Percentiles rank a stretch among this genome's conserved stretches.
phyloP scores from a whole-genome alignment of 1,284 basidiomycete species.

The Filobasidium uniguttulatum region DNA sequence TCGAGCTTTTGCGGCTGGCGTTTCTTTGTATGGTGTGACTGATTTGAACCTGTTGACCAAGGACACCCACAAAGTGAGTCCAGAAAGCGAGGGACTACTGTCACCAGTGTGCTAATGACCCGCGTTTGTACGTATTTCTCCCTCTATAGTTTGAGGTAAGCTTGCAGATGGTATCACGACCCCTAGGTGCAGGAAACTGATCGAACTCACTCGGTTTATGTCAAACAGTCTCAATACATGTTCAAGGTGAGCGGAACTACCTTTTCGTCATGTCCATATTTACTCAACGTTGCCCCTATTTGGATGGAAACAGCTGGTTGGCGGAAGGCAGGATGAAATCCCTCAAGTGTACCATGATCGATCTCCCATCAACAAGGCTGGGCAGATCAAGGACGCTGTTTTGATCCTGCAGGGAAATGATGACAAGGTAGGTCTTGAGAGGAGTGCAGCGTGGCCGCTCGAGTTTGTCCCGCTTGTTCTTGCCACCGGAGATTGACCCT shows the following conservation, averaged over 20 bases:
- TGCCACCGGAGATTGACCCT: no score
- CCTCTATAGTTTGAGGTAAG: conserved; percentile 12
- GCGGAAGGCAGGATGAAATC: conserved; percentile 28
- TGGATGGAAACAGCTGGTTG: conserved; percentile 21
- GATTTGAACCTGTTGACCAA: conserved; percentile 21
- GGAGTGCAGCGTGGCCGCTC: no score
- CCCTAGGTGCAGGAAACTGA: not conserved
- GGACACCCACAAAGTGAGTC: conserved; percentile 14
- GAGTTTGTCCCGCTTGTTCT: no score
- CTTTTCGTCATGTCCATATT: not conserved
- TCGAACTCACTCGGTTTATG: not conserved
- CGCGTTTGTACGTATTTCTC: no score
- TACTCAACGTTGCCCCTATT: not conserved
- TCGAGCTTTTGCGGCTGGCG: conserved; percentile 24
- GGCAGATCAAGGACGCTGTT: conserved; percentile 28
- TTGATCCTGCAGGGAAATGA: conserved; percentile 28
- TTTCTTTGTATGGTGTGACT: conserved; percentile 24
- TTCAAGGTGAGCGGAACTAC: conserved; percentile 9
- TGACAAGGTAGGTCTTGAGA: conserved; percentile 24
- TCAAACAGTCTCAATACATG: conserved; percentile 16
- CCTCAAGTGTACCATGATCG: conserved; percentile 32
- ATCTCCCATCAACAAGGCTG: conserved; percentile 28
- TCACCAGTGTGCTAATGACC: no score
- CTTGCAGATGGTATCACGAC: not conserved
- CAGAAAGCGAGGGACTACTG: not conserved